Evolutionary conservation across 2,329 filamentous ascomycete genomes (phyloP).

Genomic region (Torrubiella hemipterigena): DNA sequence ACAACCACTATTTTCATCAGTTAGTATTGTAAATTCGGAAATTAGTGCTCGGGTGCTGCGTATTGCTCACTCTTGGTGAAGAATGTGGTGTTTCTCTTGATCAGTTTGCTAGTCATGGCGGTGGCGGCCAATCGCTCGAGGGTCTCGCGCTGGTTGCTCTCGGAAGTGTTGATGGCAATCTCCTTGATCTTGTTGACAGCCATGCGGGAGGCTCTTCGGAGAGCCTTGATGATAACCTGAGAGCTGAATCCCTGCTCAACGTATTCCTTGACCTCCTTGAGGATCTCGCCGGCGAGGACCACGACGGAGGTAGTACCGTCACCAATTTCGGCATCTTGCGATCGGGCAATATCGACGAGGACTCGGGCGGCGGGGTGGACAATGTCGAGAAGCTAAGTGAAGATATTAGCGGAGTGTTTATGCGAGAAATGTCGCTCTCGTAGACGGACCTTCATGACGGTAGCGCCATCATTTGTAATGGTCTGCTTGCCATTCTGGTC

Average conservation of each 20-base stretch:
- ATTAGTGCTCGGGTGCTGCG: not conserved
- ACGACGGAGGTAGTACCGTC: constrained; percentile 97
- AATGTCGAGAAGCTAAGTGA: constrained; percentile 76
- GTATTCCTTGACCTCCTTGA: constrained; percentile 92
- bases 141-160: constrained; percentile 76
- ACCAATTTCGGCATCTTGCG: constrained; percentile 97
- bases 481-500: constrained; percentile 93
- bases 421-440: constrained; percentile 1
- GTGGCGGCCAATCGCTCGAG: constrained; percentile 82
- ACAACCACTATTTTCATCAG: constrained; percentile 69
- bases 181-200: constrained; percentile 99
- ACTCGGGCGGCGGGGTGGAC: constrained; percentile 95
- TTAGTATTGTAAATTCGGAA: constrained; percentile 4
- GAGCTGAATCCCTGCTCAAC: constrained; percentile 96
- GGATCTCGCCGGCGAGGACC: constrained; percentile 89
- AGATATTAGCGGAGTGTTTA: not conserved
- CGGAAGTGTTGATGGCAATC: constrained; percentile 77
- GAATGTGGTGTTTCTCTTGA: constrained; percentile 92
- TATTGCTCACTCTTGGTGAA: constrained; percentile 79
- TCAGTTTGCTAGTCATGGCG: constrained; percentile 98
- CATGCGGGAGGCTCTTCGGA: constrained; percentile 77
- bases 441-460: constrained; percentile 81
- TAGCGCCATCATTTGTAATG: constrained; percentile 97
- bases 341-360: constrained; percentile 94
- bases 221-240: constrained; percentile 93